Percentiles rank a stretch among this genome's conserved stretches.
Conservation (phyloP, 345 rosid species). For the Eucalyptus pauciflora region DNA sequence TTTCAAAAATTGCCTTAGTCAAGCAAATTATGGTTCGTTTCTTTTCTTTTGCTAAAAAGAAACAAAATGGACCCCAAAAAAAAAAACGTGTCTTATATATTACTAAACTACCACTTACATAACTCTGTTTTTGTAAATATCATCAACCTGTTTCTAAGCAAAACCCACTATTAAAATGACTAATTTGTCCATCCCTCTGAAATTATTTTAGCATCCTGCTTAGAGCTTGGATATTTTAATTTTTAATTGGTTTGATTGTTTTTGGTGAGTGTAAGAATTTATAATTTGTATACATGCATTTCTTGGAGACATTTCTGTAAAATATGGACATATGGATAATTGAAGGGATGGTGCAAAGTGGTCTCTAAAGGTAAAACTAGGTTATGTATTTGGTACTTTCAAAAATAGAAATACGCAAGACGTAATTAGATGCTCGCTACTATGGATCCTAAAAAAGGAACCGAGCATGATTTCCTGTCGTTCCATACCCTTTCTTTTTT, state of each 20-base stretch:
- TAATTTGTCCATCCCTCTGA: background rate
- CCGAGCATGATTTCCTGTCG: background rate
- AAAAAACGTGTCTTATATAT: too few species aligned
- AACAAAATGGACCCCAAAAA: too few species aligned
- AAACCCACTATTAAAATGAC: background rate
- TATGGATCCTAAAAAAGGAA: background rate
- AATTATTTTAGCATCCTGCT: background rate
- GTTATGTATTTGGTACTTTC: background rate
- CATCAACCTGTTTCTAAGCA: background rate
- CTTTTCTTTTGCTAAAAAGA: background rate
- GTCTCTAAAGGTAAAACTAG: background rate
- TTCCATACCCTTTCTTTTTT: background rate
- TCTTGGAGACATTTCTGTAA: too few species aligned
- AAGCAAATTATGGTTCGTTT: background rate
- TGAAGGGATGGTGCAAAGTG: background rate
- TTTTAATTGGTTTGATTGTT: background rate
- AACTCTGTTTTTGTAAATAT: background rate
- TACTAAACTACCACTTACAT: background rate
- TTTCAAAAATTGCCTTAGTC: background rate
- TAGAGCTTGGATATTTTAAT: background rate
- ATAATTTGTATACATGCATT: background rate
- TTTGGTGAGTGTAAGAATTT: background rate
- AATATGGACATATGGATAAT: background rate
- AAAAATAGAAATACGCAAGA: background rate
- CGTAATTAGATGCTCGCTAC: background rate